Evolutionary conservation across 345 rosid genomes (phyloP), one percentile per base, ranked within the genome.

Genomic region (Corchorus capsularis): DNA sequence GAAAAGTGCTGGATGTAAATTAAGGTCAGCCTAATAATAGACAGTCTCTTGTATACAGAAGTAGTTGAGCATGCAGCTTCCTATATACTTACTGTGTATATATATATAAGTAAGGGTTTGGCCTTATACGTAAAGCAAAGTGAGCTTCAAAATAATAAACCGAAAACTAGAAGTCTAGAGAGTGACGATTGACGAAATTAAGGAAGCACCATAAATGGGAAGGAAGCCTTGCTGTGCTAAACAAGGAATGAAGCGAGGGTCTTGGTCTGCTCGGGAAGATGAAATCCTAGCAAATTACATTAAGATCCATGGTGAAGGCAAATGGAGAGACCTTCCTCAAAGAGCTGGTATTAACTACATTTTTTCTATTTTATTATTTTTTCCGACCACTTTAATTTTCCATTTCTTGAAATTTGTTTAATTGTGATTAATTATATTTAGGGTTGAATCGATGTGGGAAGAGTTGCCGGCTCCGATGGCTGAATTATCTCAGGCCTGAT

Each of bases 401-500:
- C 11, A 0, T 2, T 16, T 43, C 8, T 3, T 10, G 10, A 22
- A 61, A 7, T 54, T 52, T 27, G 27, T 59, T 50, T 12, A n/a
- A 2, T 52, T 37, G 11, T 39, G 15, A 39, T 22, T 1, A n/a
- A n/a, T n/a, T n/a, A n/a, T n/a, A 20, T 59, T 49, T 71, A 84
- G 81, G 83, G 71, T 75, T 86, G 32, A 73, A 81, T 57, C 78
- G 90, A 59, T 81, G 86, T 79, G 91, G 91, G 63, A 87, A 87
- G 79, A 86, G 91, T 74, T 87, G 91, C 77, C 81, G 89, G 50
- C 71, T 87, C 46, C 79, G 91, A 70, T 88, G 91, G 91, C 50
- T 88, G 72, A 88, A 88, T 62, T 88, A 88, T 77, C 63, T 88
- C 49, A 86, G 86, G 61, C 86, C 89, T 7, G 84, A 82, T 59